Conservation (phyloP, 177 flowering plant genomes). For the Vitis hybrid region DNA sequence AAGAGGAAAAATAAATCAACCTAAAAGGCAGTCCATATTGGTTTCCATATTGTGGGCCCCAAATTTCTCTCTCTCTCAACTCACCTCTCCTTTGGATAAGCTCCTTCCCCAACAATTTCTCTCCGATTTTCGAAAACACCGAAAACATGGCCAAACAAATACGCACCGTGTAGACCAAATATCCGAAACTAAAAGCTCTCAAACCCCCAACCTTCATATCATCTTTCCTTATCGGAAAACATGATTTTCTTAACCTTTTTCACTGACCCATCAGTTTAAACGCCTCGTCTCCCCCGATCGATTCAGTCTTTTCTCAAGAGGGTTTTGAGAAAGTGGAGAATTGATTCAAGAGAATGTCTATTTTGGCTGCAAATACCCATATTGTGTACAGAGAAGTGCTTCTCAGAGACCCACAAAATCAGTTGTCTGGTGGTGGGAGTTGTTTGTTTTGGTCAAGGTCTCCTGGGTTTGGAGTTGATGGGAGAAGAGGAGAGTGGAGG, state of each 20-base stretch:
- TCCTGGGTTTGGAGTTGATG: conserved; percentile 24
- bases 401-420: conserved; percentile 37
- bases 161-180: background rate
- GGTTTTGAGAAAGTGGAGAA: background rate
- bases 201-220: background rate
- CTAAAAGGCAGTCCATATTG: too few species aligned
- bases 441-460: conserved; percentile 21
- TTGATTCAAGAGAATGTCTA: conserved; percentile 38
- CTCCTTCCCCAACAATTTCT: background rate
- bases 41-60: conserved; percentile 4
- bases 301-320: background rate
- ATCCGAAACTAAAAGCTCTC: background rate
- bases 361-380: conserved; percentile 55
- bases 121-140: background rate
- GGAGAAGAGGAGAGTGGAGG: conserved; percentile 18
- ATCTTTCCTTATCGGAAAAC: background rate
- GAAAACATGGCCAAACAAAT: background rate
- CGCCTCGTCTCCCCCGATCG: background rate
- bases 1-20: too few species aligned
- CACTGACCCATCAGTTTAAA: conserved; percentile 6
- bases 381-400: conserved; percentile 44
- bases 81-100: conserved; percentile 22
- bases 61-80: background rate
- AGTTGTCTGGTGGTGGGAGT: conserved; percentile 19
- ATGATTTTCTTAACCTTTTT: background rate